Conservation (phyloP, 164 flowering plant species). For the Chimonanthus praecox region DNA sequence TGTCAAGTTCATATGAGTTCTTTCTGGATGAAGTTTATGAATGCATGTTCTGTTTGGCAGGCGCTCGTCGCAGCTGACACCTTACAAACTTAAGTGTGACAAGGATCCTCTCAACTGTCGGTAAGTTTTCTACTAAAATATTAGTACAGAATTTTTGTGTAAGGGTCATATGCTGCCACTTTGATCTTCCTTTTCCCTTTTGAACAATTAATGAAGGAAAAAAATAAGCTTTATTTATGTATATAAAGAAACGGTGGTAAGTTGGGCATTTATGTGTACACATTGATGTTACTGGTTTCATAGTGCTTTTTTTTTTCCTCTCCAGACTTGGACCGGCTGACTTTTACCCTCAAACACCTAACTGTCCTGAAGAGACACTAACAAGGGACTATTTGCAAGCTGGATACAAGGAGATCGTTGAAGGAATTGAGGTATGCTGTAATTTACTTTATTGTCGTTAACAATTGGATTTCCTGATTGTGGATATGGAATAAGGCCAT, state of each 20-base stretch:
- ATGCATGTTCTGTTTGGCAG: conserved; percentile 35
- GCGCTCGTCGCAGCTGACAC: conserved; percentile 45
- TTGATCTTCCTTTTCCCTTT: too few species aligned
- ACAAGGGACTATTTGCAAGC: conserved; percentile 71
- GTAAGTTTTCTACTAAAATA: conserved; percentile 28
- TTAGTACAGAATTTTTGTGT: not conserved
- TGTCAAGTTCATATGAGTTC: not conserved
- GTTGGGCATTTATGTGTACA: too few species aligned
- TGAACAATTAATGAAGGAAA: too few species aligned
- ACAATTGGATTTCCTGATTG: too few species aligned
- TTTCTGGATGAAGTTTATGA: not conserved
- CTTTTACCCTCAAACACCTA: conserved; percentile 71
- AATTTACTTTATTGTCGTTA: too few species aligned
- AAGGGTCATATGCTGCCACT: not conserved
- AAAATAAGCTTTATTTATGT: too few species aligned
- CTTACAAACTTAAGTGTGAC: conserved; percentile 90
- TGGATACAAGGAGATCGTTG: conserved; percentile 92
- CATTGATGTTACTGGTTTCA: too few species aligned
- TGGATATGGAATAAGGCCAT: too few species aligned
- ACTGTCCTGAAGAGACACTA: conserved; percentile 92
- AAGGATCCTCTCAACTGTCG: conserved; percentile 72
- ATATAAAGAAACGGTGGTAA: too few species aligned
- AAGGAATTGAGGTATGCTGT: conserved; percentile 80
- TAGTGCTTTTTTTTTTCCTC: not conserved
- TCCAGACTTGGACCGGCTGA: conserved; percentile 94